Conservation (phyloP, 768 basidiomycete genomes). For the Lactarius sanguifluus region DNA sequence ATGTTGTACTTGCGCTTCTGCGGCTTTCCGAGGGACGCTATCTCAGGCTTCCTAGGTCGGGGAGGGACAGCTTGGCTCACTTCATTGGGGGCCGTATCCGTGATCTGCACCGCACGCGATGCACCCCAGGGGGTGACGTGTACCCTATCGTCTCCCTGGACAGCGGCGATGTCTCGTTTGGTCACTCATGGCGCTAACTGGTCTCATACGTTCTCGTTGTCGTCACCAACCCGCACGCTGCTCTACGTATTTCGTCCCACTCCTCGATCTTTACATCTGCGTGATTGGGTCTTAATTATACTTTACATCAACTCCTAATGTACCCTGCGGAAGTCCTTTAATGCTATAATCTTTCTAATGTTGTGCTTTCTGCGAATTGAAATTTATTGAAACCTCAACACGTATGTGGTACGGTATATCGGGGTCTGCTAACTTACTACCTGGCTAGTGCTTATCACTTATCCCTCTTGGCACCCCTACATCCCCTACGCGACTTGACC, state of each 20-base stretch:
- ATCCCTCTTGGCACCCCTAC: background rate
- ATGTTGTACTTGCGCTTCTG: slow-evolving; percentile 5
- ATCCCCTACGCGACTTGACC: background rate
- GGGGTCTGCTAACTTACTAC: background rate
- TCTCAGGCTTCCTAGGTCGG: background rate
- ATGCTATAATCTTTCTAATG: background rate
- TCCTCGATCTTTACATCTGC: background rate
- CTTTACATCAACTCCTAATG: background rate
- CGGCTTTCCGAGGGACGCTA: background rate
- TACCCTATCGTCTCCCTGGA: slow-evolving; percentile 12
- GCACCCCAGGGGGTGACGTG: background rate
- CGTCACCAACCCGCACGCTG: background rate
- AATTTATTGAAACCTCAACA: background rate
- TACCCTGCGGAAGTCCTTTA: background rate
- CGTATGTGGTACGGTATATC: background rate
- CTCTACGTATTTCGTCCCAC: no score
- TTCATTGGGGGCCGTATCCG: background rate
- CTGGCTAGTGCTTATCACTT: background rate
- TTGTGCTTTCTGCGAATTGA: background rate
- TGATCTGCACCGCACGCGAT: background rate
- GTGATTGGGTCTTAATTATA: background rate
- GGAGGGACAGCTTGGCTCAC: background rate
- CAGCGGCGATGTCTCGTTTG: background rate
- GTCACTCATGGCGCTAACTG: background rate
- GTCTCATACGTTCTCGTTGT: background rate